These are phyloP conservation scores for Phytophthora pistaciae DNA, from an alignment of 352 stramenopile species.

Conservation along the genomic window DNA sequence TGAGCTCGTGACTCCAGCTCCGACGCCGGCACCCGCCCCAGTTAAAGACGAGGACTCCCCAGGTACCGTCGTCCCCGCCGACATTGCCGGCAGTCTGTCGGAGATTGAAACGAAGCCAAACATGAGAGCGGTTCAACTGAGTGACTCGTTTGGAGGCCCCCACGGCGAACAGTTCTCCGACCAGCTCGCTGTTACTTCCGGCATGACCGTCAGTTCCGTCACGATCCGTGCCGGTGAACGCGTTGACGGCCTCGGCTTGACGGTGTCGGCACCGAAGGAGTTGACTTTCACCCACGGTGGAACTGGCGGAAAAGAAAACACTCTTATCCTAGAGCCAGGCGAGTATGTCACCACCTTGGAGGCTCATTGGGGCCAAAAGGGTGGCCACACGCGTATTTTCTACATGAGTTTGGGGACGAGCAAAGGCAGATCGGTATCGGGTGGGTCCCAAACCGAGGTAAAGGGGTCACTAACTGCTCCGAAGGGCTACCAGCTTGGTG, in stretches of 20 bases:
- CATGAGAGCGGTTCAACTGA: slow-evolving; percentile 35
- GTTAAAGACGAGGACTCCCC: slow-evolving; percentile 20
- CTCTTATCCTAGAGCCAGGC: slow-evolving; percentile 9
- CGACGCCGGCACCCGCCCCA: slow-evolving; percentile 19
- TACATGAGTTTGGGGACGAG: slow-evolving; percentile 24
- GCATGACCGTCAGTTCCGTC: slow-evolving; percentile 32
- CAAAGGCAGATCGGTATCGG: slow-evolving; percentile 15
- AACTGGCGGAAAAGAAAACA: slow-evolving; percentile 23
- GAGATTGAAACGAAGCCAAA: slow-evolving; percentile 22
- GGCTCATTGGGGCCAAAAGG: slow-evolving; percentile 14
- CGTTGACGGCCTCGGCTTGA: slow-evolving; percentile 25
- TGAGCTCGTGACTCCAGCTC: slow-evolving; percentile 25
- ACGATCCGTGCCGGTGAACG: slow-evolving; percentile 33
- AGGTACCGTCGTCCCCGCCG: slow-evolving; percentile 16
- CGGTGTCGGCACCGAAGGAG: slow-evolving; percentile 20
- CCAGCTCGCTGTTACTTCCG: slow-evolving; percentile 29
- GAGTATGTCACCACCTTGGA: slow-evolving; percentile 32
- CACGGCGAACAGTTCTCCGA: slow-evolving; percentile 54
- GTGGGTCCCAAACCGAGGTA: slow-evolving; percentile 24
- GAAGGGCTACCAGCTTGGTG: slow-evolving; percentile 29
- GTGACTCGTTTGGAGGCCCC: slow-evolving; percentile 47
- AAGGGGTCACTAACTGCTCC: slow-evolving; percentile 21
- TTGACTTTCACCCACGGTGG: slow-evolving; percentile 31
- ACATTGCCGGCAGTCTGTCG: slow-evolving; percentile 31
- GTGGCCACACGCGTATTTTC: slow-evolving; percentile 18